A percentile compares a stretch with the other conserved stretches of the same genome.
These are phyloP conservation scores for Beta corolliflora DNA, from an alignment of 179 eudicot genomes.

Conservation along the genomic window DNA sequence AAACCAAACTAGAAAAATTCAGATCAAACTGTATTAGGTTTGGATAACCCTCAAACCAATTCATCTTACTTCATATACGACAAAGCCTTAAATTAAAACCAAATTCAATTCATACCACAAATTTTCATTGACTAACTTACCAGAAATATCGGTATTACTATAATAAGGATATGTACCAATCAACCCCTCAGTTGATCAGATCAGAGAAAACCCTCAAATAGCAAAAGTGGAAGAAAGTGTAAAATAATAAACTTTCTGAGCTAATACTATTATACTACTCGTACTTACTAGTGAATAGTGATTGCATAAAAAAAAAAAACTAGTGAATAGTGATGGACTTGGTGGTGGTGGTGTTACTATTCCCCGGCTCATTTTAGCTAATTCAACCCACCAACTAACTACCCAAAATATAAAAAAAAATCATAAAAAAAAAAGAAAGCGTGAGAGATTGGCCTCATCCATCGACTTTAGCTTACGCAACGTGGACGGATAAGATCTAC, in stretches of 20 bases:
- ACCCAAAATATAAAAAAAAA: background rate
- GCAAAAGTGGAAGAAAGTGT: background rate
- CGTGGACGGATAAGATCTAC: conserved; percentile 33
- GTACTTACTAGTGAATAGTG: no score
- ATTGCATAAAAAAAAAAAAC: no score
- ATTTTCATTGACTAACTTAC: no score
- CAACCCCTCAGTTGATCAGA: background rate
- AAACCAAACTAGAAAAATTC: no score
- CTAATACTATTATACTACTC: background rate
- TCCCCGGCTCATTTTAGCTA: conserved; percentile 7
- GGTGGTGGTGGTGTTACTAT: background rate
- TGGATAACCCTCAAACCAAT: no score
- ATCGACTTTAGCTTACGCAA: conserved; percentile 10
- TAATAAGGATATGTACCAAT: no score
- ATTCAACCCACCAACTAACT: conserved; percentile 12
- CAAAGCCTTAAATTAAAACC: no score
- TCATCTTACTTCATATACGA: no score
- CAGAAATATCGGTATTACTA: no score
- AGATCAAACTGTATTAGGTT: no score
- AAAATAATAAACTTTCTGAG: background rate
- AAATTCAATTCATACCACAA: no score
- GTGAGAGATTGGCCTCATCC: background rate
- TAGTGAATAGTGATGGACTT: background rate
- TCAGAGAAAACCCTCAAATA: background rate
- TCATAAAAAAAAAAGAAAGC: background rate